phyloP scores from a whole-genome alignment of 139 green algal genomes.

The Monoraphidium neglectum region DNA sequence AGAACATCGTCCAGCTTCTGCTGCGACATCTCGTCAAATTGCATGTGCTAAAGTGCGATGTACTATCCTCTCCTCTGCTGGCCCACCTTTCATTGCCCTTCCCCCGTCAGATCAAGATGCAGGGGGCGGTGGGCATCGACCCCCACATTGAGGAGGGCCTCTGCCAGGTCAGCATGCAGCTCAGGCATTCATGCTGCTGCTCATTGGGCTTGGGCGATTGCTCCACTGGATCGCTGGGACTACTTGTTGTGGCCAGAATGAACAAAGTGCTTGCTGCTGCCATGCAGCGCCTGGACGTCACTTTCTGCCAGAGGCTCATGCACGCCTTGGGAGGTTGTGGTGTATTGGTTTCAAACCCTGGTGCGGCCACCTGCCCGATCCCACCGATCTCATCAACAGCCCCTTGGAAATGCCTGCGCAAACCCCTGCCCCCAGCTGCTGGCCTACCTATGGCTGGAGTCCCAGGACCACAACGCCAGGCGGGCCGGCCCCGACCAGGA shows the following conservation, averaged over 20 bases:
- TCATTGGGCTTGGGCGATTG: constrained; percentile 51
- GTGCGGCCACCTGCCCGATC: too few species aligned
- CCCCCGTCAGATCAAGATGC: neutral
- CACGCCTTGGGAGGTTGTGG: too few species aligned
- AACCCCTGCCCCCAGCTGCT: constrained; percentile 78
- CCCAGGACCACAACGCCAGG: constrained; percentile 48
- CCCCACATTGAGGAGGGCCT: constrained; percentile 86
- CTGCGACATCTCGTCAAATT: neutral
- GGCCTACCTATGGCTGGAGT: constrained; percentile 89
- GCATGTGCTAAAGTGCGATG: neutral
- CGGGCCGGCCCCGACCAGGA: constrained; percentile 11
- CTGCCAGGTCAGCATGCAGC: constrained; percentile 72
- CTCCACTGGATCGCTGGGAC: too few species aligned
- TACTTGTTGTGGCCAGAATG: too few species aligned
- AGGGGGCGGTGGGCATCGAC: neutral
- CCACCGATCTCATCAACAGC: too few species aligned
- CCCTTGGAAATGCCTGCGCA: too few species aligned
- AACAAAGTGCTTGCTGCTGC: too few species aligned
- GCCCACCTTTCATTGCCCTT: neutral
- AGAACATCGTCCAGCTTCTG: neutral
- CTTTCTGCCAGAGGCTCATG: too few species aligned
- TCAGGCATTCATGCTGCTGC: constrained; percentile 69
- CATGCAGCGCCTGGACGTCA: too few species aligned
- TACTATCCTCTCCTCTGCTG: too few species aligned
- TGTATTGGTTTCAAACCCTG: too few species aligned